Percentiles rank a stretch among this genome's conserved stretches.
These are phyloP conservation scores for Fusarium oligoseptatum DNA, from an alignment of 2,329 filamentous ascomycete species.

Conservation along the genomic window DNA sequence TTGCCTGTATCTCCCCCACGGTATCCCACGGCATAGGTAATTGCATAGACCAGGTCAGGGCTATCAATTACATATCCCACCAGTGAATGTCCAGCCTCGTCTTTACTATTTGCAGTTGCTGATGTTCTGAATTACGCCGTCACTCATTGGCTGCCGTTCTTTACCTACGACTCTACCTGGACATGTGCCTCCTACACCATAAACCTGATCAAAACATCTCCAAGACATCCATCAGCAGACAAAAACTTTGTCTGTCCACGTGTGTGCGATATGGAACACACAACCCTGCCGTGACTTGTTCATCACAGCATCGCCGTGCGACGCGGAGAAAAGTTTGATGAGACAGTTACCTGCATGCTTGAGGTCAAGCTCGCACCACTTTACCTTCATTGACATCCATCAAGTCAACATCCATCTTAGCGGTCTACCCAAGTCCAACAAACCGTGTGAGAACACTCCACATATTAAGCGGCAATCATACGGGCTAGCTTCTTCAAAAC, in stretches of 20 bases:
- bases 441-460: too few relatives aligned
- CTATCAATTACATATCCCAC: not conserved
- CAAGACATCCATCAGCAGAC: not conserved
- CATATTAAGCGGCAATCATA: not conserved
- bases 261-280: not conserved
- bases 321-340: conserved; percentile 1
- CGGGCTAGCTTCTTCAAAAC: not conserved
- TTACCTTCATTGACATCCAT: not conserved
- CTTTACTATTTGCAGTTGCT: not conserved
- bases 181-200: not conserved
- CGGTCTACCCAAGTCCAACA: not conserved
- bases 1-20: not conserved
- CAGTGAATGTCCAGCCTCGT: not conserved
- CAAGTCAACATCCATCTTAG: not conserved
- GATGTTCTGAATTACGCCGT: not conserved
- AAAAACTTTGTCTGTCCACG: not conserved
- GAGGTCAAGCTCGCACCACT: not conserved
- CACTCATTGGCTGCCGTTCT: not conserved
- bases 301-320: not conserved
- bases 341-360: not conserved
- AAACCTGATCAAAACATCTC: not conserved
- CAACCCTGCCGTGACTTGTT: not conserved
- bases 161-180: not conserved
- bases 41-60: not conserved
- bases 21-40: not conserved